Evolutionary conservation across 768 basidiomycete genomes (phyloP), one percentile per base, ranked within the genome.

Genomic region (Pholiota molesta): DNA sequence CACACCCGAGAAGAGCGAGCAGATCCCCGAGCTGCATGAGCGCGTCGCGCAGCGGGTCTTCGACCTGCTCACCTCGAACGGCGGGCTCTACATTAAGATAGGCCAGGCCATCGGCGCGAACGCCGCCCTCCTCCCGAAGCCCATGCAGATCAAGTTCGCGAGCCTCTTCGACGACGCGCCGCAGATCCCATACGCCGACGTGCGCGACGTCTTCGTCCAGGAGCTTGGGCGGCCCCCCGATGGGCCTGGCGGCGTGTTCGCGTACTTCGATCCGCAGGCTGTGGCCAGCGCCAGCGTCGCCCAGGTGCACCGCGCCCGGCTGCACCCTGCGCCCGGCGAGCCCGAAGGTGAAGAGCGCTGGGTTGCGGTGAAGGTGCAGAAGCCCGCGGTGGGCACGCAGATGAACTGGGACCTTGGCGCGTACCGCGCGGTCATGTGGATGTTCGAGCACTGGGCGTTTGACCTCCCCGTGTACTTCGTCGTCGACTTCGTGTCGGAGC

Each of bases 331-430:
- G 28, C 68, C 75, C 5, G 78, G 74, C 11, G 55, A 66, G 10
- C 65, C 63, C 8, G 77, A 80, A 55, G 72, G 73, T 9, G 78
- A 79, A 59, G 81, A 78, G 33, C 78, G 83, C 37, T 90, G 89
- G 85, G 95, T 98, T 1, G 96, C 95, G 0, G 95, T 98, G 63
- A 98, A 98, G 77, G 81, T 93, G 21, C 94, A 97, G 77, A 97
- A 96, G 68, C 94, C 94, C 2, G 90, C 87, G 35, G 92, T 98
- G 6, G 82, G 81, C 55, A 92, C 85, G 66, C 95, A 97, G 76
- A 89, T 91, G 78, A 87, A 92, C 64, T 94, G 89, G 86, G 93
- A 95, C 69, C 77, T 95, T 13, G 87, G 81, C 31, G 86, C 83
- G 3, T 92, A 86, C 69, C 76, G 85, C n/a, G 65, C 78, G 4